Base-by-base conservation (phyloP, 2,329 filamentous ascomycete species). In the Colletotrichum costaricense region DNA sequence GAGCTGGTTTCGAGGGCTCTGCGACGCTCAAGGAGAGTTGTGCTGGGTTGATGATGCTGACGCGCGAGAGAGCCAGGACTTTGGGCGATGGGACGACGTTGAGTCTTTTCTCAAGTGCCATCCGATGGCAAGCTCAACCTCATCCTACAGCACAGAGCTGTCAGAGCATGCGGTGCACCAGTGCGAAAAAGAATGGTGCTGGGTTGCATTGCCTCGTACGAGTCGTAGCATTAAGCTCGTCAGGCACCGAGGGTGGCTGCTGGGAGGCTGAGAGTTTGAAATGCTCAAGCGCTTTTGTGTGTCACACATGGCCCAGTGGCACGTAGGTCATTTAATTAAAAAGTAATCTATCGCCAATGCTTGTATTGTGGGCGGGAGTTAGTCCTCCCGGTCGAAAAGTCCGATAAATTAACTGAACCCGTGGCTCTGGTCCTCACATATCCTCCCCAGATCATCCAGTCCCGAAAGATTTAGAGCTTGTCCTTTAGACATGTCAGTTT, bases 161-260 rank as follows among this genome's bases (percentile, higher is more conserved):
- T 52, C 46, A 19, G 19, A 33, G 28, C n/a, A 24, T 24, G 9
- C 14, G 42, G 8, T 2, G n/a, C 30, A 33, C 14, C 12, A 7
- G 60, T 24, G n/a, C 14, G n/a, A 35, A 7, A 19, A 24, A 19
- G 6, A 5, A 12, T 19, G 8, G 8, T n/a, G 19, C 42, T n/a
- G 42, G 42, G 8, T 46, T 12, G 16, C 14, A 42, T 24, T 35
- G 58, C 8, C 58, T 26, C 22, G 28, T 54, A 22, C 22, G 56
- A 70, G 67, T 52, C 67, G 70, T 65, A 52, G 8, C 54, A 62
- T 38, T 73, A 70, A 73, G 60, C 70, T 73, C 66, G 52, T 59
- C 14, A 63, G 56, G 55, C 58, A 56, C 30, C 56, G 14, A 16
- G 3, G 16, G n/a, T 30, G 52, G 35, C 26, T 22, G 11, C 26